Evolutionary conservation across 202 grass and related monocot species (phyloP), one percentile per base, ranked within the genome.

Genomic region (Dendrocalamus latiflorus): DNA sequence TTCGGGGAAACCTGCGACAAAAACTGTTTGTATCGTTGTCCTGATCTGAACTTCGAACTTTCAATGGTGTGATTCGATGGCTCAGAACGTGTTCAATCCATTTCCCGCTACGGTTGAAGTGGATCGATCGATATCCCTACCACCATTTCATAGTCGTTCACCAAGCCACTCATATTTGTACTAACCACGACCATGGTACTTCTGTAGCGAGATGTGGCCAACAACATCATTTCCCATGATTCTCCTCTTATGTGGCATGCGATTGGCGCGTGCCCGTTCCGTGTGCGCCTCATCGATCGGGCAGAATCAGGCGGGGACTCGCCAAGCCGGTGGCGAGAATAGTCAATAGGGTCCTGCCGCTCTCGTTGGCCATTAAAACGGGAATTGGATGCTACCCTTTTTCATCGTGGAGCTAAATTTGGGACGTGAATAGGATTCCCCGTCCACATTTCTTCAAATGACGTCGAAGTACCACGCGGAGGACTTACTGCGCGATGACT

Each of bases 201-300:
- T 12, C 20, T 8, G 58, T 20, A 2, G 42, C 72, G 73, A 83
- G 54, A 78, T 77, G 84, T 87, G 87, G 87, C 84, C 82, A 89
- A 37, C 91, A 91, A 12, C 88, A 86, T 78, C n/a, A 42, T 50
- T 78, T 43, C 75, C 66, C 43, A 56, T 55, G 70, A 69, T 86
- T 51, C 28, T 22, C 74, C 30, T 49, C 14, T 21, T 11, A 56
- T 22, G 72, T 78, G 72, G 45, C 78, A 51, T 39, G 80, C 50
- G 16, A 34, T 22, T 55, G 16, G 21, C 57, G 75, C 17, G 49
- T 18, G 50, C n/a, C 43, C 17, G 36, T 50, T 26, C 16, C 68
- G 64, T 28, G 77, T 8, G 14, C 45, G 48, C 48, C 45, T 61
- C 13, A 53, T 18, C 7, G 30, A 18, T 9, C 42, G 25, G 16